Conservation (phyloP, 1,139 yeast genomes). For the Debaryomyces udenii region DNA sequence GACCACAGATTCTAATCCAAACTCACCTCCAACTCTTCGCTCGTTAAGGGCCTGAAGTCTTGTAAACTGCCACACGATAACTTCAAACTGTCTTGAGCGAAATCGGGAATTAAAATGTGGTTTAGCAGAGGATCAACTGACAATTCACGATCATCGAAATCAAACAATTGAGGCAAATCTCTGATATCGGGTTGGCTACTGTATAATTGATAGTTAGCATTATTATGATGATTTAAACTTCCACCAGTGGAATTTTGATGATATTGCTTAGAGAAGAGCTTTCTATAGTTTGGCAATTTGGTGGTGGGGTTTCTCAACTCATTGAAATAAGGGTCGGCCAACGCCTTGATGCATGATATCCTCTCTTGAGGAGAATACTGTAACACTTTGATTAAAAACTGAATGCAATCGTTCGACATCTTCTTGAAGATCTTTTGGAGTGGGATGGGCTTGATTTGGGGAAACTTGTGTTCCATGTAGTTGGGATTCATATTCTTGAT, state of each 20-base stretch:
- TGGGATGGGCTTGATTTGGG: constrained; percentile 94
- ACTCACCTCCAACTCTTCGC: constrained; percentile 39
- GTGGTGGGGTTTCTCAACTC: constrained; percentile 64
- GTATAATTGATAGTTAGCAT: constrained; percentile 43
- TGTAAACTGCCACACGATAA: constrained; percentile 30
- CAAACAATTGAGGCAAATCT: constrained; percentile 50
- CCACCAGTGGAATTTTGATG: constrained; percentile 20
- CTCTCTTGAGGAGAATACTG: constrained; percentile 80
- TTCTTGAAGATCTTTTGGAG: constrained; percentile 80
- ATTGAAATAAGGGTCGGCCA: constrained; percentile 75
- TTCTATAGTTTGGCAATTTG: constrained; percentile 56
- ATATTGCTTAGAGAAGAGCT: constrained; percentile 46
- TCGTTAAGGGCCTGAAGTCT: constrained; percentile 39
- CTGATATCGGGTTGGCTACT: constrained; percentile 45
- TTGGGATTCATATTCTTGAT: constrained; percentile 95
- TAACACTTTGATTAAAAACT: constrained; percentile 59
- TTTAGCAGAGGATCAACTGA: constrained; percentile 42
- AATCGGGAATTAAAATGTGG: constrained; percentile 39
- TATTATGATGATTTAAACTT: constrained; percentile 19
- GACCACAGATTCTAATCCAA: constrained; percentile 27
- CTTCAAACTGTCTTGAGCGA: constrained; percentile 37
- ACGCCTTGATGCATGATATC: constrained; percentile 67
- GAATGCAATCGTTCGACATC: constrained; percentile 61
- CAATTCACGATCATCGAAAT: constrained; percentile 53
- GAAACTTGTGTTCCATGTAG: constrained; percentile 96